A percentile compares a stretch with the other conserved stretches of the same genome.
Conservation (phyloP, 2,329 filamentous ascomycete genomes). For the Helotiales sp. region DNA sequence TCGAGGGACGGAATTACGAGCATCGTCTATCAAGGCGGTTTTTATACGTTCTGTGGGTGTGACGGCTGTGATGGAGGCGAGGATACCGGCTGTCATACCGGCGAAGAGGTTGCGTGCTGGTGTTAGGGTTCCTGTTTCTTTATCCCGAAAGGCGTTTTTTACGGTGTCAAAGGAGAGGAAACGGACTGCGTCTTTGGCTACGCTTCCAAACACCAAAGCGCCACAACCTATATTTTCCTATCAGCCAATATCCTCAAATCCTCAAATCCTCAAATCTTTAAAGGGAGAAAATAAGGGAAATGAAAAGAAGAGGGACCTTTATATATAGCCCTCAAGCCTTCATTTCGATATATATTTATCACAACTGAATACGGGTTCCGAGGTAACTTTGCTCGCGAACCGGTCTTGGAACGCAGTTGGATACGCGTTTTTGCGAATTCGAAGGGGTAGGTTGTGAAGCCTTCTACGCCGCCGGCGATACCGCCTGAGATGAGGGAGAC, state of each 20-base stretch:
- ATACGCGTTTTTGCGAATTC: conserved; percentile 68
- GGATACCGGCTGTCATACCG: conserved; percentile 62
- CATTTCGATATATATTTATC: conserved; percentile 50
- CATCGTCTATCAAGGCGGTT: conserved; percentile 52
- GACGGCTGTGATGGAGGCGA: conserved; percentile 63
- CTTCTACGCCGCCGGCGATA: conserved; percentile 35
- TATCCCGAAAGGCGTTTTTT: conserved; percentile 54
- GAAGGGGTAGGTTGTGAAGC: conserved; percentile 51
- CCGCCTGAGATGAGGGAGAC: conserved; percentile 30
- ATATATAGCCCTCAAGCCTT: conserved; percentile 56
- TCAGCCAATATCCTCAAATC: too few species aligned
- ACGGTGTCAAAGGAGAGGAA: conserved; percentile 68
- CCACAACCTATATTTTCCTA: too few species aligned
- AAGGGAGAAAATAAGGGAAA: too few species aligned
- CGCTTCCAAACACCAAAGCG: conserved; percentile 27
- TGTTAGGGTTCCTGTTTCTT: conserved; percentile 54
- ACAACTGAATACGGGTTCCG: conserved; percentile 61
- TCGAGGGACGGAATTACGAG: conserved; percentile 16
- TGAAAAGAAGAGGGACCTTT: too few species aligned
- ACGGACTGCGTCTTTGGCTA: conserved; percentile 65
- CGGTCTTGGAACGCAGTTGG: conserved; percentile 47
- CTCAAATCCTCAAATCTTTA: too few species aligned
- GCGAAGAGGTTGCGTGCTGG: conserved; percentile 58
- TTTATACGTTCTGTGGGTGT: conserved; percentile 70
- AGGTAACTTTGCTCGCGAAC: conserved; percentile 40